A percentile compares a stretch with the other conserved stretches of the same genome.
Evolutionary conservation across 2,329 filamentous ascomycete genomes (phyloP).

Genomic region (Apiospora pterosperma): DNA sequence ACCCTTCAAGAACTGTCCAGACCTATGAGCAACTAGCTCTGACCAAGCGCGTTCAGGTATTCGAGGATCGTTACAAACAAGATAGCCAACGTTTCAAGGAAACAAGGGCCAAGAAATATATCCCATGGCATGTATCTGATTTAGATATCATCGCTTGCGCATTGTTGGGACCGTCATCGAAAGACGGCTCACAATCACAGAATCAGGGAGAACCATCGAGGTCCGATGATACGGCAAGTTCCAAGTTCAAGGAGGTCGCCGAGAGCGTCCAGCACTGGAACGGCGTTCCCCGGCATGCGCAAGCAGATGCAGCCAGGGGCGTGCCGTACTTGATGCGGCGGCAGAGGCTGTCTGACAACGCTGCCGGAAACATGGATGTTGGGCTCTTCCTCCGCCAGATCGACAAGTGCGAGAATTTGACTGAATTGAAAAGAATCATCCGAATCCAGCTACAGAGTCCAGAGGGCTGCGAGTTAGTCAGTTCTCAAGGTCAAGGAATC

Average conservation of each 20-base stretch:
- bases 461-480: conserved; percentile 15
- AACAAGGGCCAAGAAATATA: conserved; percentile 5
- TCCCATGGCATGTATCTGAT: conserved; percentile 36
- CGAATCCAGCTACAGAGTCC: conserved; percentile 13
- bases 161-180: conserved; percentile 23
- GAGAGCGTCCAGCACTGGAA: conserved; percentile 16
- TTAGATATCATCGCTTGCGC: conserved; percentile 38
- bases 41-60: conserved; percentile 20
- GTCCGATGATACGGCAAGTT: not conserved
- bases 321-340: conserved; percentile 25
- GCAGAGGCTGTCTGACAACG: conserved; percentile 7
- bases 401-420: conserved; percentile 7
- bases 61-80: conserved; percentile 16
- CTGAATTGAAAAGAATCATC: conserved; percentile 22
- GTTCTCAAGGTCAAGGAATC: not conserved
- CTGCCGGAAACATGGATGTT: not conserved
- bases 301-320: conserved; percentile 12
- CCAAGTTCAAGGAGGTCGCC: not conserved
- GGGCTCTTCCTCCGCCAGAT: conserved; percentile 12
- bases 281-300: conserved; percentile 21
- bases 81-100: not conserved
- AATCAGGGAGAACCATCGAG: not conserved
- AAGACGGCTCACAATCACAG: not conserved
- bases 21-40: conserved; percentile 10
- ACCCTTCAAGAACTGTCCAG: not conserved